These are phyloP conservation scores for Cucurbita argyrosperma DNA, from an alignment of 306 rosid species.

Conservation along the genomic window DNA sequence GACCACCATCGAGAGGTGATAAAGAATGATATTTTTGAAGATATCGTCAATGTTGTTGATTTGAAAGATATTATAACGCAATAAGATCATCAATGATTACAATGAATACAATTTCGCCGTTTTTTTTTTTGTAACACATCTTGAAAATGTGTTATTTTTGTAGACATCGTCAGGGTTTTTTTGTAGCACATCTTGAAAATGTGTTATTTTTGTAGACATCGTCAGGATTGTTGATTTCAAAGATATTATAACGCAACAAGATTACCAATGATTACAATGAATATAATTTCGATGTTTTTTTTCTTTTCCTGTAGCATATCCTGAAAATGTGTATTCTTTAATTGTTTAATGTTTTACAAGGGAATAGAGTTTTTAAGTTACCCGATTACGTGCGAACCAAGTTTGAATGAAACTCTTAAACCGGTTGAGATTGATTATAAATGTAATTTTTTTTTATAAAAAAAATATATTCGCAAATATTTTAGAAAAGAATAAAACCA, in stretches of 20 bases:
- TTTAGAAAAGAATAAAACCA: too few species aligned
- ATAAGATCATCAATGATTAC: not conserved
- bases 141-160: not conserved
- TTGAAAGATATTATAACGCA: constrained; percentile 24
- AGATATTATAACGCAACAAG: constrained; percentile 13
- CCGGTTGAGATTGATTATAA: too few species aligned
- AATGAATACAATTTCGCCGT: not conserved
- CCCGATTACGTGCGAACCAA: not conserved
- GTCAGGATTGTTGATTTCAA: constrained; percentile 25
- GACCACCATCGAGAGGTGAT: not conserved
- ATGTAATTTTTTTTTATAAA: too few species aligned
- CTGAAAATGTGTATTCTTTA: not conserved
- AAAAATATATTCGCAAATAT: too few species aligned
- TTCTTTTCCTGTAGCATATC: not conserved
- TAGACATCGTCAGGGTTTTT: not conserved
- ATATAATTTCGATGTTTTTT: not conserved
- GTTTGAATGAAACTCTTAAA: too few species aligned
- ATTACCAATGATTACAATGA: not conserved
- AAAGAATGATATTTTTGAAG: constrained; percentile 8
- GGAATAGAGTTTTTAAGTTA: not conserved
- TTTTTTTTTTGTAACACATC: not conserved
- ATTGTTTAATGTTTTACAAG: not conserved
- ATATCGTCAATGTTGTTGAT: constrained; percentile 19
- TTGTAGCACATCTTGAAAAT: not conserved
- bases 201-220: not conserved